Conservation (phyloP, 140 eudicot species). For the Bidens hawaiensis region DNA sequence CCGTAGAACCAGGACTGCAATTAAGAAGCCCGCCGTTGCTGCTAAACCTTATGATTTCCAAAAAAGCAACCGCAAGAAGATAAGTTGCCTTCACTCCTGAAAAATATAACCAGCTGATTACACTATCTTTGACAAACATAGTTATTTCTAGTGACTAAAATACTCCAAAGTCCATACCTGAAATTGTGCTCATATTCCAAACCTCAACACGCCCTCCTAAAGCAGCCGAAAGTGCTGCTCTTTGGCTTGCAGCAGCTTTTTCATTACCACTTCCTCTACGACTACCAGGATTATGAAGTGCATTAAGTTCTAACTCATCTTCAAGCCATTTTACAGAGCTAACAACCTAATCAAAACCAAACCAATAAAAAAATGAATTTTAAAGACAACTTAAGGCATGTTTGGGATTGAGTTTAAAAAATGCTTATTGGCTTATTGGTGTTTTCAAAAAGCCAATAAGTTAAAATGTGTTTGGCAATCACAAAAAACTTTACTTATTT, state of each 20-base stretch:
- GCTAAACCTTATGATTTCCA: slow-evolving; percentile 94
- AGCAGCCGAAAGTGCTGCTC: slow-evolving; percentile 98
- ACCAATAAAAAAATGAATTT: neutral
- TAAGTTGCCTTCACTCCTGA: slow-evolving; percentile 98
- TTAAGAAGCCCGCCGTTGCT: slow-evolving; percentile 98
- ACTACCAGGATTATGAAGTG: slow-evolving; percentile 98
- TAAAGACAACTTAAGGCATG: neutral
- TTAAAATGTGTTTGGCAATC: too few relatives aligned
- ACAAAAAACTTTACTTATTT: too few relatives aligned
- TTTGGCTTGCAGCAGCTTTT: slow-evolving; percentile 86
- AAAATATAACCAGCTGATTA: slow-evolving; percentile 15
- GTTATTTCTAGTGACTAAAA: neutral
- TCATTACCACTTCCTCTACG: slow-evolving; percentile 94
- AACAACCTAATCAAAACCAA: slow-evolving; percentile 59
- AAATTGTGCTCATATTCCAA: slow-evolving; percentile 84
- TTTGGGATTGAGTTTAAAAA: too few relatives aligned
- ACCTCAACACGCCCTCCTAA: slow-evolving; percentile 95
- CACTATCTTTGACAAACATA: slow-evolving; percentile 2
- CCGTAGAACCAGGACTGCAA: slow-evolving; percentile 55
- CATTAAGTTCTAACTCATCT: slow-evolving; percentile 98
- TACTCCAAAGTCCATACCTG: slow-evolving; percentile 49
- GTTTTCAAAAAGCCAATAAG: too few relatives aligned
- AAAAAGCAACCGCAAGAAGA: slow-evolving; percentile 91
- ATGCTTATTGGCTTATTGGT: too few relatives aligned
- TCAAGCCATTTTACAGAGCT: slow-evolving; percentile 99